phyloP scores from a whole-genome alignment of 2,329 filamentous ascomycete species.

The Epichloe elymi region DNA sequence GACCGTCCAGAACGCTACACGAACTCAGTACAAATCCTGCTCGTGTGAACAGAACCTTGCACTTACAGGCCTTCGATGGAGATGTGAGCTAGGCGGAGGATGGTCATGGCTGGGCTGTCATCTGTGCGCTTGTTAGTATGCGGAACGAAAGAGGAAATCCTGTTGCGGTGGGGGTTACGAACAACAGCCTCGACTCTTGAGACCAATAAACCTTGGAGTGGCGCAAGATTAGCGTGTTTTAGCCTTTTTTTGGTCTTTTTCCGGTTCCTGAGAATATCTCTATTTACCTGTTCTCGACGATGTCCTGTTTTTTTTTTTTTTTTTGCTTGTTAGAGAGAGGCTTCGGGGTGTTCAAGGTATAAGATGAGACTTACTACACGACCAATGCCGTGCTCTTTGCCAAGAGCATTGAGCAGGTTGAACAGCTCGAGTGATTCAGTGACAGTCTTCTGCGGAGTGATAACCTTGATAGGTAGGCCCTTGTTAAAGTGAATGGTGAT shows the following conservation, averaged over 20 bases:
- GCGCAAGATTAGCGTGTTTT: not conserved
- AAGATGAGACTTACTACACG: not conserved
- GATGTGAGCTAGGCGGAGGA: not conserved
- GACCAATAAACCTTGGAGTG: not conserved
- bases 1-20: not conserved
- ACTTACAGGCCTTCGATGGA: slow-evolving; percentile 1
- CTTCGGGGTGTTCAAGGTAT: too few species aligned
- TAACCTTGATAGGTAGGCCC: slow-evolving; percentile 1
- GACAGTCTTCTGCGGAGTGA: not conserved
- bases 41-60: not conserved
- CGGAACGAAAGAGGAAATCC: not conserved
- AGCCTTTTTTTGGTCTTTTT: not conserved
- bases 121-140: not conserved
- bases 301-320: not conserved
- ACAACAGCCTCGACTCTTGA: slow-evolving; percentile 1
- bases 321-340: not conserved
- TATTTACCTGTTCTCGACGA: slow-evolving; percentile 1
- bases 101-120: slow-evolving; percentile 3
- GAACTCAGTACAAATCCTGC: not conserved
- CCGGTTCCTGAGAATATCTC: not conserved
- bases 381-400: not conserved
- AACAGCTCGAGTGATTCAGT: slow-evolving; percentile 1
- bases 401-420: not conserved
- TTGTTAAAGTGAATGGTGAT: slow-evolving; percentile 1
- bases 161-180: not conserved